Base-by-base conservation (phyloP, 768 basidiomycete species). In the Rhizopogon roseolus region DNA sequence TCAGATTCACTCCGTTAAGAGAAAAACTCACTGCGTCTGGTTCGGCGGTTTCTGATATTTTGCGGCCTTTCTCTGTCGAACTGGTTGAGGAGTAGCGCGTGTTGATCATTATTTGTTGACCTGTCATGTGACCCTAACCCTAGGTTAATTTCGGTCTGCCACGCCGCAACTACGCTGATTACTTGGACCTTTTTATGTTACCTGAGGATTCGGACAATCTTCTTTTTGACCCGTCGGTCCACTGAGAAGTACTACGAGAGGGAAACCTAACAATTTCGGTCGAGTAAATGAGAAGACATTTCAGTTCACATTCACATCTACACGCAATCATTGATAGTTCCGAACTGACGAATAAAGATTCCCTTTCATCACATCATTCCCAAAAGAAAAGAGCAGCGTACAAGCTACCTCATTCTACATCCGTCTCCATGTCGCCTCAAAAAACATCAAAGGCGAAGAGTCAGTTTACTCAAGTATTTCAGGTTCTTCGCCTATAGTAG, bases 91-190 rank as follows among this genome's bases (percentile, higher is more conserved):
- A 55, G 53, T 57, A 57, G 44, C 56, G 40, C 40, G 16, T 66
- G 66, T 67, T 67, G 68, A 64, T 50, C 9, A 17, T 32, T 67
- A 55, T 67, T 67, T 69, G 28, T 32, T 41, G 5, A 49, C 62
- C 41, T 34, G 11, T 49, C 34, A 36, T 10, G 34, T 36, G 13
- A 36, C 34, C 34, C 34, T 36, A 36, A 36, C 34, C 34, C 10
- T 36, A 13, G 34, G 10, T 36, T 36, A 36, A 3, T 11, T 34
- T 34, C 34, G 11, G 34, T 13, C 11, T 22, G n/a, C n/a, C n/a
- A n/a, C n/a, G n/a, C n/a, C n/a, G n/a, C n/a, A n/a, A n/a, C n/a
- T n/a, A n/a, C n/a, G n/a, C n/a, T n/a, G n/a, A n/a, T n/a, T n/a
- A n/a, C n/a, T n/a, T n/a, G n/a, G n/a, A n/a, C n/a, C 29, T 29